Evolutionary conservation across 2,329 filamentous ascomycete genomes (phyloP).

Genomic region (Hymenoscyphus scutula): DNA sequence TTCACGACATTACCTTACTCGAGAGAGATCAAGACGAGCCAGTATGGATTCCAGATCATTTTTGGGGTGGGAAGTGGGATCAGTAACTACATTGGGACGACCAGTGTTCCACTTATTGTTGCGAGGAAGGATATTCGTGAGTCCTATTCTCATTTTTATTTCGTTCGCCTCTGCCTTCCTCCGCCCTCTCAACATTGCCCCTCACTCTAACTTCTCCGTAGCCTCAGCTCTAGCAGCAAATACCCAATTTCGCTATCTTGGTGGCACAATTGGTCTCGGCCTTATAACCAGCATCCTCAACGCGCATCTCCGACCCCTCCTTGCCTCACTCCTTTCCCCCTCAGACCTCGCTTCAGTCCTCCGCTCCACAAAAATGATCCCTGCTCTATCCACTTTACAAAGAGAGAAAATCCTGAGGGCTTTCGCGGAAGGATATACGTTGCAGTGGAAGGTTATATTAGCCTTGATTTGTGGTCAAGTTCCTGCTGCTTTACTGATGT

Average conservation of each 20-base stretch:
- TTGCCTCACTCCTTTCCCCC: not conserved
- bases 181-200: too few species aligned
- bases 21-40: not conserved
- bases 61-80: slow-evolving; percentile 57
- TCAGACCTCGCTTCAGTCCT: not conserved
- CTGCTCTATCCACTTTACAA: not conserved
- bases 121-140: slow-evolving; percentile 41
- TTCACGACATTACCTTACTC: slow-evolving; percentile 41
- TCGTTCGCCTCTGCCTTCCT: not conserved
- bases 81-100: not conserved
- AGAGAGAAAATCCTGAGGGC: not conserved
- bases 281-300: slow-evolving; percentile 7
- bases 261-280: slow-evolving; percentile 57
- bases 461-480: too few species aligned
- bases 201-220: not conserved
- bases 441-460: not conserved
- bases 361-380: not conserved
- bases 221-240: slow-evolving; percentile 59
- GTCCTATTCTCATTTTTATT: slow-evolving; percentile 1
- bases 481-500: too few species aligned
- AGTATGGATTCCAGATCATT: slow-evolving; percentile 53
- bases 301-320: not conserved
- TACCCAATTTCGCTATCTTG: slow-evolving; percentile 57
- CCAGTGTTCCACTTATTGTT: slow-evolving; percentile 32
- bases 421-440: not conserved